phyloP scores from a whole-genome alignment of 805 yeast species.

The Brettanomyces anomalus region DNA sequence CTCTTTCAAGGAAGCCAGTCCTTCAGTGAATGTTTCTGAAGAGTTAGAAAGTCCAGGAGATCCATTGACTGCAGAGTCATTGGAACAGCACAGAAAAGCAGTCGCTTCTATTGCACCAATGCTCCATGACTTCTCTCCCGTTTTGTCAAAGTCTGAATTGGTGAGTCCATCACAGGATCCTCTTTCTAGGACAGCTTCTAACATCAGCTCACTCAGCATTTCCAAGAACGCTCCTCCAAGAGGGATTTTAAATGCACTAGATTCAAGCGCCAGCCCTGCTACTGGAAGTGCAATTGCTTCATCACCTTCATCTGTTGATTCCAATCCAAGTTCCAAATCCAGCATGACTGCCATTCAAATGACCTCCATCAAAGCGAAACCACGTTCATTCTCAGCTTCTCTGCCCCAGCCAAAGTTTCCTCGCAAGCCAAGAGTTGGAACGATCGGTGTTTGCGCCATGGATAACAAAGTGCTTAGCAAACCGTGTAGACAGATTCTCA shows the following conservation, averaged over 20 bases:
- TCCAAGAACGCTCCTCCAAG: constrained; percentile 6
- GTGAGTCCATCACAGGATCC: constrained; percentile 25
- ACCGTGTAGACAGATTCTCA: constrained; percentile 88
- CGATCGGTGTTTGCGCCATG: constrained; percentile 98
- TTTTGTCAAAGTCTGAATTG: constrained; percentile 40
- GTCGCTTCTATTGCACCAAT: constrained; percentile 78
- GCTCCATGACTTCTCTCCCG: constrained; percentile 60
- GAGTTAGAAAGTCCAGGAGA: constrained; percentile 14
- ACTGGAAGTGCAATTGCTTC: neutral
- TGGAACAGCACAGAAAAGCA: constrained; percentile 40
- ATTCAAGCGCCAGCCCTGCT: neutral
- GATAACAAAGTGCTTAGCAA: constrained; percentile 92
- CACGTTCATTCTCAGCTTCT: constrained; percentile 24
- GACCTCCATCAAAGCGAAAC: constrained; percentile 8
- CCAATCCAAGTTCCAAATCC: neutral
- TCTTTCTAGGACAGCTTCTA: constrained; percentile 24
- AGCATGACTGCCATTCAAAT: neutral
- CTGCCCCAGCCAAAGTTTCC: constrained; percentile 31
- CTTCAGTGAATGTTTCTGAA: constrained; percentile 12
- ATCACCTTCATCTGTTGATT: constrained; percentile 1
- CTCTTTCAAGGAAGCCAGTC: constrained; percentile 6
- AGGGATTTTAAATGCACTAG: neutral
- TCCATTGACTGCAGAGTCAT: constrained; percentile 24
- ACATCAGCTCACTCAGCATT: constrained; percentile 23
- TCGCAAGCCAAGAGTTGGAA: constrained; percentile 68